A percentile compares a stretch with the other conserved stretches of the same genome.
Conservation (phyloP, 1,284 basidiomycete genomes). For the Mycena sp. region DNA sequence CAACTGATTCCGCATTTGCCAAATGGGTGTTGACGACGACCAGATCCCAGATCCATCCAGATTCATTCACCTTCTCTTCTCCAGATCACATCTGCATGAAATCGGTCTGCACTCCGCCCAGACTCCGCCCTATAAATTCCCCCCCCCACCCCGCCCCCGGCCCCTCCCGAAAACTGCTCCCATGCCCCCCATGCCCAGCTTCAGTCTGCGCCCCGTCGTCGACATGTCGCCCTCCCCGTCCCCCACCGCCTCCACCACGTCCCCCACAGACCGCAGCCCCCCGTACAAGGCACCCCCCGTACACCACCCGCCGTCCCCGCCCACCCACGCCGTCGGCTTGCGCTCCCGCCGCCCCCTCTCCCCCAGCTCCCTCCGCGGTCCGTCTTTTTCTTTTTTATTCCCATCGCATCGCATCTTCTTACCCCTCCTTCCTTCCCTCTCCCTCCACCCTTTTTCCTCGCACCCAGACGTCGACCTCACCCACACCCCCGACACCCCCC, state of each 20-base stretch:
- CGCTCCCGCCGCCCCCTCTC: conserved; percentile 54
- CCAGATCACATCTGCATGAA: too few species aligned
- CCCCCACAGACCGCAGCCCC: conserved; percentile 41
- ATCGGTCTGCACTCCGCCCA: too few species aligned
- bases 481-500: conserved; percentile 52
- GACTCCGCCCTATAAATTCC: too few species aligned
- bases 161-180: too few species aligned
- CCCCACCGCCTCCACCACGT: conserved; percentile 45
- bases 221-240: conserved; percentile 49
- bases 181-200: conserved; percentile 49
- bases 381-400: conserved; percentile 15
- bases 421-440: too few species aligned
- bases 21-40: too few species aligned
- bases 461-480: conserved; percentile 65
- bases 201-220: conserved; percentile 57
- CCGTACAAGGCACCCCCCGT: conserved; percentile 38
- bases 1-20: conserved; percentile 16
- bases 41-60: neutral
- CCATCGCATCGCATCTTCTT: too few species aligned
- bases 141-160: neutral
- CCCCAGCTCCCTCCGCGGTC: conserved; percentile 64
- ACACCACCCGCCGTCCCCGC: too few species aligned
- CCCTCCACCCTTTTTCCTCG: neutral
- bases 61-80: too few species aligned
- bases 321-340: conserved; percentile 35